Base-by-base conservation (phyloP, 805 yeast genomes). In the Yamadazyma kitorensis region DNA sequence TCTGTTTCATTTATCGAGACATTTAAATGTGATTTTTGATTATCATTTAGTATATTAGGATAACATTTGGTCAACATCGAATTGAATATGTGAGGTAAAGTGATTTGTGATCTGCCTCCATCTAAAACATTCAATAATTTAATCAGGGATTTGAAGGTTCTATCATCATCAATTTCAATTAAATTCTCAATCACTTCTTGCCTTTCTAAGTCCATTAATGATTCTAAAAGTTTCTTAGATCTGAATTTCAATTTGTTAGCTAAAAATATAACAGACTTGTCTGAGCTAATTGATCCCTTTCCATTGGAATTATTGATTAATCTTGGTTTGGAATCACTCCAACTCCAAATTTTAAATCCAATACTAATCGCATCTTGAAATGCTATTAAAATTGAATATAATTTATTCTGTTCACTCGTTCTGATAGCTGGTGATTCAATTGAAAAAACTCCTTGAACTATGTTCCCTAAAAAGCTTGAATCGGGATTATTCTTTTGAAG, bases 81-180 rank as follows among this genome's bases (percentile, higher is more conserved):
- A 37, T 74, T 68, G 44, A 86, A 65, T 4, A 88, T 60, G 45
- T 75, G 72, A 0, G 94, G 89, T 10, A 87, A 61, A 0, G 94
- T 83, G 4, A 76, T 48, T 37, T 79, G 84, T 0, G 95, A 84
- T 43, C 85, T 76, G 6, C 95, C 83, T 0, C 93, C 91, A 58
- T 89, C 96, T 31, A 89, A 60, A 2, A 84, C 80, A 53, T 85
- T 87, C n/a, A 86, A 55, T 2, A 86, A 50, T 44, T 80, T 82
- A 47, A 78, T 72, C 17, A 49, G 51, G 6, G 54, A 23, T 1
- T 41, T 35, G 9, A 36, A 30, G 4, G 26, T 34, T 7, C 21
- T 10, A 14, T 27, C 33, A 8, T 31, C 10, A 12, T 53, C 53
- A 9, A 78, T 63, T 5, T 44, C 51, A 12, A 86, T 69, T 39